These are phyloP conservation scores for Diaporthe aspalathi DNA, from an alignment of 2,329 filamentous ascomycete species.

Conservation along the genomic window DNA sequence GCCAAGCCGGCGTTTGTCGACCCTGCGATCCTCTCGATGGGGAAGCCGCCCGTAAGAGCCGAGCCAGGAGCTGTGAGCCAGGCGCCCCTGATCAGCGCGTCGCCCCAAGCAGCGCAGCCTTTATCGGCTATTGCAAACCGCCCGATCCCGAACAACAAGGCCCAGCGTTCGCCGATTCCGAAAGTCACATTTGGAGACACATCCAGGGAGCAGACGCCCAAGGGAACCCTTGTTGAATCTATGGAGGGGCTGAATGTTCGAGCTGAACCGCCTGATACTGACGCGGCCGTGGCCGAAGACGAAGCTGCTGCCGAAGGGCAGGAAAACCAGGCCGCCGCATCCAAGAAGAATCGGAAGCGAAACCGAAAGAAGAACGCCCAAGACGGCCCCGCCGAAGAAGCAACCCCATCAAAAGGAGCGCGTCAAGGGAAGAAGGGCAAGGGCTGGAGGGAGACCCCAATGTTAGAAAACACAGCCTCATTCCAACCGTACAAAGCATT, in stretches of 20 bases:
- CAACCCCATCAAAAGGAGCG: slow-evolving; percentile 39
- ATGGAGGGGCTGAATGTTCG: slow-evolving; percentile 44
- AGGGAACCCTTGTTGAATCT: slow-evolving; percentile 39
- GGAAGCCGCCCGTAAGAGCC: slow-evolving; percentile 53
- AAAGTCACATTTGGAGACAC: slow-evolving; percentile 32
- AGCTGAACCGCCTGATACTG: slow-evolving; percentile 40
- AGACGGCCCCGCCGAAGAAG: slow-evolving; percentile 44
- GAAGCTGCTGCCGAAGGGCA: slow-evolving; percentile 41
- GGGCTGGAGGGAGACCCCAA: slow-evolving; percentile 70
- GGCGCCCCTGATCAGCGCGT: slow-evolving; percentile 15
- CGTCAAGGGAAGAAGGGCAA: slow-evolving; percentile 55
- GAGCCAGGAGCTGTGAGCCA: slow-evolving; percentile 23
- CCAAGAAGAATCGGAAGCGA: slow-evolving; percentile 47
- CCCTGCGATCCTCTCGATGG: slow-evolving; percentile 82
- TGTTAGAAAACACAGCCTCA: slow-evolving; percentile 68
- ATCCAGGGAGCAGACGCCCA: slow-evolving; percentile 40
- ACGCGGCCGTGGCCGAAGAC: slow-evolving; percentile 39
- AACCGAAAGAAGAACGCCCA: slow-evolving; percentile 49
- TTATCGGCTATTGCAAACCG: slow-evolving; percentile 27
- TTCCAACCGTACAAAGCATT: slow-evolving; percentile 72
- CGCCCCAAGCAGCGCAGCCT: slow-evolving; percentile 43
- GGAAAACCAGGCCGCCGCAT: slow-evolving; percentile 41
- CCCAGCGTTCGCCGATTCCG: slow-evolving; percentile 31
- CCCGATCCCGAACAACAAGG: slow-evolving; percentile 23
- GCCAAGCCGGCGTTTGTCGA: slow-evolving; percentile 72